Evolutionary conservation across 1,139 yeast species (phyloP), one percentile per base, ranked within the genome.

Genomic region (Torulaspora globosa): DNA sequence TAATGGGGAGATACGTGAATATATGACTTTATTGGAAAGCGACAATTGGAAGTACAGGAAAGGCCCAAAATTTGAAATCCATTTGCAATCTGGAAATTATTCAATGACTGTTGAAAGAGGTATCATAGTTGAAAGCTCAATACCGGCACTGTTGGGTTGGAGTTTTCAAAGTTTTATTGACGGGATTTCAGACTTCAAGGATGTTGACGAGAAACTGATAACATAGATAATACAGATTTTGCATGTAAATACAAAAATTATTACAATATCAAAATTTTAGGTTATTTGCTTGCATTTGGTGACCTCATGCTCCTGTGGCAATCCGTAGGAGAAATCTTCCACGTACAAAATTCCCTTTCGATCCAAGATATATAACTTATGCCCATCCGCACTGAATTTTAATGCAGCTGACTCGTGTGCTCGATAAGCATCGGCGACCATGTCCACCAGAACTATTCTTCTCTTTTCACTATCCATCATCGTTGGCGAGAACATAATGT

Each of bases 281-380:
- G 58, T 71, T 11, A 80, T 68, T 34, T 80, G 75, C 59, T 80
- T 82, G 66, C 94, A 82, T 62, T 84, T 80, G 14, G 86, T 78
- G 10, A 86, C 84, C n/a, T 85, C 89, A n/a, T 78, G 77, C 56
- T 80, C 84, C 53, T 79, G 81, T 1, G 94, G 92, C 11, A 81
- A 67, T 3, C 95, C 96, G 45, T 89, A 90, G 12, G 95, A 86
- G 65, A 88, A 90, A 65, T 90, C 97, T 58, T 85, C 87, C 19
- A 88, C 78, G 54, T 81, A 80, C 41, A 89, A 70, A 1, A 79
- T 67, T 0, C 97, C 97, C 57, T 84, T 86, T 34, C 96, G 71
- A 65, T 90, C 97, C 10, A 88, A 75, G 4, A 80, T 74, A 55
- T 80, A 82, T 16, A 90, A 70, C 51, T 80, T 81, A 39, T 90